Evolutionary conservation across 352 stramenopile species (phyloP), one percentile per base, ranked within the genome.

Genomic region (Globisporangium irregulare): DNA sequence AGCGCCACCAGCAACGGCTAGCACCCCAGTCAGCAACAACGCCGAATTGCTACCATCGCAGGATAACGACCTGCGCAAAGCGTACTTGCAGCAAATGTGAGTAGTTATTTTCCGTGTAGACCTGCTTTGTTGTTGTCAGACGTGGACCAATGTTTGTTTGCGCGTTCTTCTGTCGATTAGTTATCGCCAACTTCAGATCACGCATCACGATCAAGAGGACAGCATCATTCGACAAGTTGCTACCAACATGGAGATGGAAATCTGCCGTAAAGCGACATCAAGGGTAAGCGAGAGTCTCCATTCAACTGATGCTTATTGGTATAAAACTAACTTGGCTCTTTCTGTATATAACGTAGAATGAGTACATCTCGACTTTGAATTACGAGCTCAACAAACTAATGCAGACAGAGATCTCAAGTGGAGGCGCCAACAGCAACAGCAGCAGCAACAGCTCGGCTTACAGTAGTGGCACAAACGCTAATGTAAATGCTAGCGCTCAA

Each of bases 221-320:
- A 48, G 66, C 0, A 69, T 74, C 34, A 73, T 91, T 32, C 79
- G 82, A 0, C 72, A 87, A 25, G 65, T 89, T n/a, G 86, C 86
- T 7, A 90, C 79, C 4, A 86, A 77, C 25, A 60, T 92, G 18
- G 86, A 94, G 76, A 87, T 91, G 75, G 80, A 89, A 41, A 74
- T 82, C 12, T 93, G 82, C 41, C 73, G 77, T 27, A 81, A 84
- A 64, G 58, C 74, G 0, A 24, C 72, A 0, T 82, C 70, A 3
- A 61, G 74, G 66, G 86, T 92, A 76, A 12, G 64, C 69, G 6
- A 6, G 15, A 9, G 25, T 46, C 20, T 46, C 54, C 34, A 58
- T 58, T 41, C 14, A 50, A 6, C 12, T 22, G 24, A n/a, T 27
- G 24, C 22, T 36, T 61, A 20, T 60, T 50, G 15, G 8, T 27